Evolutionary conservation across 345 rosid genomes (phyloP).

Genomic region (Syzygium grande): DNA sequence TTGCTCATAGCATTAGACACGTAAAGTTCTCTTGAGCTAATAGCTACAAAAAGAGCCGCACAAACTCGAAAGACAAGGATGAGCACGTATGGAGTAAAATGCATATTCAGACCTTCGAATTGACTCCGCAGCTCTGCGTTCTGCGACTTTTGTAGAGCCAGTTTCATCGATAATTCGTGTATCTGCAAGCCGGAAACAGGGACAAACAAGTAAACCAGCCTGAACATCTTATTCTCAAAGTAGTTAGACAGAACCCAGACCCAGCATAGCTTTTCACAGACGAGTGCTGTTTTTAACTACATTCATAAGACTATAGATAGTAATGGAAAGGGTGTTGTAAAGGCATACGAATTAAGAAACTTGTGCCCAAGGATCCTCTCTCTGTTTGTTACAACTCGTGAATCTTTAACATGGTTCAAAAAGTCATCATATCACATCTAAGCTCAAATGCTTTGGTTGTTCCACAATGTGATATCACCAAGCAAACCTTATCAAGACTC

Average conservation of each 20-base stretch:
- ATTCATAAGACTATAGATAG: background rate
- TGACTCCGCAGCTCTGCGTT: constrained; percentile 79
- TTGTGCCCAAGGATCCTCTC: background rate
- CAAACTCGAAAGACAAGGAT: background rate
- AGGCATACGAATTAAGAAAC: background rate
- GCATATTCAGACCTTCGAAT: constrained; percentile 54
- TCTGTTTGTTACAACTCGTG: background rate
- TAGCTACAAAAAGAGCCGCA: background rate
- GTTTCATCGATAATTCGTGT: constrained; percentile 80
- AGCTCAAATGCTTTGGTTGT: background rate
- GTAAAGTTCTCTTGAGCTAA: background rate
- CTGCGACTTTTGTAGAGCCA: constrained; percentile 78
- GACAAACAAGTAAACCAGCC: background rate
- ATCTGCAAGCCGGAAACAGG: constrained; percentile 37
- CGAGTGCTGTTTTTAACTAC: background rate
- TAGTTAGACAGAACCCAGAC: background rate
- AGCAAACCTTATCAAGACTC: background rate
- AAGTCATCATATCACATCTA: background rate
- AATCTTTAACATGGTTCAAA: background rate
- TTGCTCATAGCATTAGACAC: background rate
- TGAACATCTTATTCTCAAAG: background rate
- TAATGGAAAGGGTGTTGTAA: background rate
- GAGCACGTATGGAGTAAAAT: background rate
- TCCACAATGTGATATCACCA: background rate
- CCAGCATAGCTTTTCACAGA: background rate